Percentiles rank a stretch among this genome's conserved stretches.
These are phyloP conservation scores for Salix viminalis DNA, from an alignment of 345 rosid genomes.

Conservation along the genomic window DNA sequence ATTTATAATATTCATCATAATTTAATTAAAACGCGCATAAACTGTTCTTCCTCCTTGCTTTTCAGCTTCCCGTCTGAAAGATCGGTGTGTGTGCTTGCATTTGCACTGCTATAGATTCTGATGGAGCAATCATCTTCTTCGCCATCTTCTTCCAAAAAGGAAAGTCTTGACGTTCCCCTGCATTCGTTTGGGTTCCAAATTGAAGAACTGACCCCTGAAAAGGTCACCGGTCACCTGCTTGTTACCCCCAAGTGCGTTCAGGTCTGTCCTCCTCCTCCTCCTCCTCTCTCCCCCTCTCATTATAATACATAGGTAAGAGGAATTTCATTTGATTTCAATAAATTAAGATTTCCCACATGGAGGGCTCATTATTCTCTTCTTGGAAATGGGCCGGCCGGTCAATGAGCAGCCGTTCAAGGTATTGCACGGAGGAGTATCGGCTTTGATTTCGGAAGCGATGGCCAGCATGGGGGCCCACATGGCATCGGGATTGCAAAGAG, in stretches of 20 bases:
- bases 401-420: slow-evolving; percentile 80
- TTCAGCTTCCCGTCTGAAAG: no score
- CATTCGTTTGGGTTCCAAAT: slow-evolving; percentile 52
- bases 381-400: not conserved
- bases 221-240: slow-evolving; percentile 59
- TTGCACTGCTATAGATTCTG: not conserved
- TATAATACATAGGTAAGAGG: no score
- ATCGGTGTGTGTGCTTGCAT: no score
- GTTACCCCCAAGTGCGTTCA: slow-evolving; percentile 58
- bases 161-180: slow-evolving; percentile 41
- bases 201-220: slow-evolving; percentile 46
- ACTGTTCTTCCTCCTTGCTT: no score
- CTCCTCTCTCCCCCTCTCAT: not conserved
- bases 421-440: slow-evolving; percentile 91
- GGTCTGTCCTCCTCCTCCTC: slow-evolving; percentile 22
- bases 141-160: slow-evolving; percentile 27
- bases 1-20: no score
- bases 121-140: slow-evolving; percentile 15
- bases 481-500: slow-evolving; percentile 66
- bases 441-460: slow-evolving; percentile 75
- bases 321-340: not conserved
- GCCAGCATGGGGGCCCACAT: slow-evolving; percentile 93
- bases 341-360: not conserved
- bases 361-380: not conserved
- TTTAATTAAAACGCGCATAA: no score